These are phyloP conservation scores for Mycosphaerella arachidis DNA, from an alignment of 2,329 filamentous ascomycete genomes.

Conservation along the genomic window DNA sequence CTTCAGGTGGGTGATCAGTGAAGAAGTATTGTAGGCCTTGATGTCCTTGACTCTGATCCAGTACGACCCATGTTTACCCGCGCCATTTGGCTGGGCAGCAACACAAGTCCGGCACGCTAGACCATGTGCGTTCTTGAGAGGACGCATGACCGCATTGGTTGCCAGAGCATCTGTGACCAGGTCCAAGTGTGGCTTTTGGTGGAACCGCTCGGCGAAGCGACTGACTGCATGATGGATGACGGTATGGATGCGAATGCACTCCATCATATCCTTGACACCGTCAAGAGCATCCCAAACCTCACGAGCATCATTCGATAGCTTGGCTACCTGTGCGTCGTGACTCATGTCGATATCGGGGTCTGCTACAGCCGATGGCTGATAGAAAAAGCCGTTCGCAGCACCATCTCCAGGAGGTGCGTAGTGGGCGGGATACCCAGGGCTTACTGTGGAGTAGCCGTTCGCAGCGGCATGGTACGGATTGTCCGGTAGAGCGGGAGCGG, in stretches of 20 bases:
- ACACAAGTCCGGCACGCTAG: slow-evolving; percentile 40
- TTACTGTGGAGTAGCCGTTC: slow-evolving; percentile 5
- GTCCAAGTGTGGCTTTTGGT: slow-evolving; percentile 54
- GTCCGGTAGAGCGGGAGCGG: slow-evolving; percentile 9
- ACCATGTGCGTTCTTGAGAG: slow-evolving; percentile 41
- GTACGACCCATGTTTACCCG: slow-evolving; percentile 32
- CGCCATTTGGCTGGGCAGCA: slow-evolving; percentile 20
- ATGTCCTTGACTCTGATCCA: slow-evolving; percentile 36
- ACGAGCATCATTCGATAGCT: slow-evolving; percentile 51
- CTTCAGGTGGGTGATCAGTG: slow-evolving; percentile 57
- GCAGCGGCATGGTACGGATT: slow-evolving; percentile 12
- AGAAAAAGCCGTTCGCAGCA: slow-evolving; percentile 1
- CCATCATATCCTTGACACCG: slow-evolving; percentile 57
- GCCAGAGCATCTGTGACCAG: slow-evolving; percentile 47
- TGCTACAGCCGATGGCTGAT: background rate
- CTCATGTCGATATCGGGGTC: background rate
- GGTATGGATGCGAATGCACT: slow-evolving; percentile 55
- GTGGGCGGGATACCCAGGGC: background rate
- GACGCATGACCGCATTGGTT: slow-evolving; percentile 38
- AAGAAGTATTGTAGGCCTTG: slow-evolving; percentile 45
- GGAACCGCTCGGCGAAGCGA: slow-evolving; percentile 55
- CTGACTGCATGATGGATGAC: slow-evolving; percentile 60
- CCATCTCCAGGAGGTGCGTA: background rate
- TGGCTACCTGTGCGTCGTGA: slow-evolving; percentile 19
- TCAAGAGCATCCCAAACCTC: slow-evolving; percentile 61